phyloP scores from a whole-genome alignment of 305 asterid species.

The Fraxinus sp. region DNA sequence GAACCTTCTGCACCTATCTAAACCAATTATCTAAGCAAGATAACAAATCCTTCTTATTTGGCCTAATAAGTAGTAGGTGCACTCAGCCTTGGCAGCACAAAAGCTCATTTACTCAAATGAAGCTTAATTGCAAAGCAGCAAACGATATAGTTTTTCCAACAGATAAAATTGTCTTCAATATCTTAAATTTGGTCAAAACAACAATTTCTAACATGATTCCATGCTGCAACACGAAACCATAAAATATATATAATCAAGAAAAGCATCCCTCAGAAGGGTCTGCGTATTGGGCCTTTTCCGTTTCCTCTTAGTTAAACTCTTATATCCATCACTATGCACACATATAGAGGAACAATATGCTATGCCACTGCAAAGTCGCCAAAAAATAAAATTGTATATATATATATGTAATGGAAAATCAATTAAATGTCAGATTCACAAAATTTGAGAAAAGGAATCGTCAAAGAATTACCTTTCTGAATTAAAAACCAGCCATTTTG shows the following conservation, averaged over 20 bases:
- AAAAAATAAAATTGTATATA: not conserved
- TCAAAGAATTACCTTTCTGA: conserved; percentile 11
- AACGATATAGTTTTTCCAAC: not conserved
- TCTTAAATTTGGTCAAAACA: not conserved
- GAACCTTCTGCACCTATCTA: not conserved
- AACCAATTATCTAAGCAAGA: not conserved
- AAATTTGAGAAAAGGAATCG: not conserved
- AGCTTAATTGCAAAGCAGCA: not conserved
- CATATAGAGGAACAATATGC: not conserved
- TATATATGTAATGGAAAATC: not conserved
- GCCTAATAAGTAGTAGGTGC: not conserved
- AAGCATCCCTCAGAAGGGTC: not conserved
- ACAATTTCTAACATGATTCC: not conserved
- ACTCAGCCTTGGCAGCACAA: not conserved
- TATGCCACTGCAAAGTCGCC: not conserved
- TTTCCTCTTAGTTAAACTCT: not conserved
- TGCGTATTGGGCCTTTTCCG: not conserved
- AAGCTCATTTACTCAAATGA: not conserved
- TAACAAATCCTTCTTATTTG: not conserved
- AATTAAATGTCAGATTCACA: not conserved
- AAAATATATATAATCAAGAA: not conserved
- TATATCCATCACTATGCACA: not conserved
- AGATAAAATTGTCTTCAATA: not conserved
- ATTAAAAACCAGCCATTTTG: conserved; percentile 34
- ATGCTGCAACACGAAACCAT: not conserved